phyloP scores from a whole-genome alignment of 495 filamentous ascomycete genomes.

The Parathielavia appendiculata region DNA sequence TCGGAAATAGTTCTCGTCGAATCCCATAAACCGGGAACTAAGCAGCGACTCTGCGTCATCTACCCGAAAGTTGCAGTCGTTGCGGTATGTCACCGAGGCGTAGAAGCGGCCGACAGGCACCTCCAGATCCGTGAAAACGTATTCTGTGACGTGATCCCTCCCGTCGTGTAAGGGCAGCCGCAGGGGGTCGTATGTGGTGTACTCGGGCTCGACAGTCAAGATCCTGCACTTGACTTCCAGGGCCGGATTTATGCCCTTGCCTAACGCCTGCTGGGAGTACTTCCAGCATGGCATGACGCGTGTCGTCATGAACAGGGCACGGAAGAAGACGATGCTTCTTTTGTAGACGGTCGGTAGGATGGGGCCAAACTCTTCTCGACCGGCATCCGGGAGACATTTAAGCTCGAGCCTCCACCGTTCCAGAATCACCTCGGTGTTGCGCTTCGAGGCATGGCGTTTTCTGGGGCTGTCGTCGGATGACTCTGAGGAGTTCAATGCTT shows the following conservation, averaged over 20 bases:
- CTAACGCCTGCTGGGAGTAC: slow-evolving; percentile 64
- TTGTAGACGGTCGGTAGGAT: slow-evolving; percentile 89
- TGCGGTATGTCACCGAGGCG: slow-evolving; percentile 75
- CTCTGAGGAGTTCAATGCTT: slow-evolving; percentile 65
- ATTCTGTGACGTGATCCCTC: slow-evolving; percentile 64
- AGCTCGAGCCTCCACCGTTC: slow-evolving; percentile 88
- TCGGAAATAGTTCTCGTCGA: slow-evolving; percentile 80
- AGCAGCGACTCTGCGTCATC: slow-evolving; percentile 86
- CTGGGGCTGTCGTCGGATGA: slow-evolving; percentile 49
- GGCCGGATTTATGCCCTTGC: slow-evolving; percentile 58
- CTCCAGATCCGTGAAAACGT: slow-evolving; percentile 72
- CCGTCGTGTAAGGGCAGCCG: slow-evolving; percentile 66
- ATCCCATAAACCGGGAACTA: slow-evolving; percentile 85
- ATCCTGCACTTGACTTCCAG: slow-evolving; percentile 79
- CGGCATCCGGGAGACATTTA: slow-evolving; percentile 47
- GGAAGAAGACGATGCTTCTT: slow-evolving; percentile 88
- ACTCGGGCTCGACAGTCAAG: slow-evolving; percentile 49
- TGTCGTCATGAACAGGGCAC: slow-evolving; percentile 80
- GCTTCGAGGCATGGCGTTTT: slow-evolving; percentile 30
- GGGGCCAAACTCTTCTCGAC: slow-evolving; percentile 57
- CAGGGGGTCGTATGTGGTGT: slow-evolving; percentile 57
- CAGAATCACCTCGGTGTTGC: slow-evolving; percentile 65
- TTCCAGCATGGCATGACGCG: slow-evolving; percentile 86
- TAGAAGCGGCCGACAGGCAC: slow-evolving; percentile 81
- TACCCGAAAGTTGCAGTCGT: slow-evolving; percentile 81